Base-by-base conservation (phyloP, 148 eudicot genomes). In the Polygonum maritimum region DNA sequence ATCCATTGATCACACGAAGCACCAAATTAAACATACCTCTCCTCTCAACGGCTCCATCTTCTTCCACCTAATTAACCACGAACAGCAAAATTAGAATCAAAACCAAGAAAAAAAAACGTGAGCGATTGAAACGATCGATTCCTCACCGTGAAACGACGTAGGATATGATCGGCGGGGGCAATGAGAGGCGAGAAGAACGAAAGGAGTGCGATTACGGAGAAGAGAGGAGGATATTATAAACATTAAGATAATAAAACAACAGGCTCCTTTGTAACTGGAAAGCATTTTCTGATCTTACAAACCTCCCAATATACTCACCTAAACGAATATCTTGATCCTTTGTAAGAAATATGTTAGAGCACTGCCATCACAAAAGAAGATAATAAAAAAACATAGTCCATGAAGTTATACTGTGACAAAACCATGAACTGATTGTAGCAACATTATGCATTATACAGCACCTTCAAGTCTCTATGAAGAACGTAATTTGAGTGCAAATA, bases 261-360 rank as follows among this genome's bases (percentile, higher is more conserved):
- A n/a, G n/a, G n/a, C n/a, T n/a, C n/a, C n/a, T n/a, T n/a, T n/a
- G n/a, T n/a, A n/a, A n/a, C n/a, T n/a, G n/a, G n/a, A n/a, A n/a
- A n/a, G n/a, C n/a, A n/a, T n/a, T 35, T n/a, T 8, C 1, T 35
- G 7, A 36, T 67, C 35, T 36, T 5, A 16, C 36, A 67, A 38
- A 36, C 19, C 39, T 72, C 36, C 75, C 3, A 1, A 44, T 19
- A 19, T 48, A 85, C 92, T 83, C 79, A 95, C 97, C 99, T 69
- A 95, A 92, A 47, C 97, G 98, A 77, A 95, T 83, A 85, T 92
- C 87, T 76, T 90, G 92, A 83, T 95, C 98, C 79, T 91, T 91
- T 52, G 98, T 95, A 71, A 95, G 97, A 86, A 95, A 95, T 79
- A 95, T 95, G 71, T 95, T 95, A 12, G 99, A 95, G 80, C 99